These are phyloP conservation scores for Irpex sp. DNA, from an alignment of 1,284 basidiomycete genomes.

Conservation along the genomic window DNA sequence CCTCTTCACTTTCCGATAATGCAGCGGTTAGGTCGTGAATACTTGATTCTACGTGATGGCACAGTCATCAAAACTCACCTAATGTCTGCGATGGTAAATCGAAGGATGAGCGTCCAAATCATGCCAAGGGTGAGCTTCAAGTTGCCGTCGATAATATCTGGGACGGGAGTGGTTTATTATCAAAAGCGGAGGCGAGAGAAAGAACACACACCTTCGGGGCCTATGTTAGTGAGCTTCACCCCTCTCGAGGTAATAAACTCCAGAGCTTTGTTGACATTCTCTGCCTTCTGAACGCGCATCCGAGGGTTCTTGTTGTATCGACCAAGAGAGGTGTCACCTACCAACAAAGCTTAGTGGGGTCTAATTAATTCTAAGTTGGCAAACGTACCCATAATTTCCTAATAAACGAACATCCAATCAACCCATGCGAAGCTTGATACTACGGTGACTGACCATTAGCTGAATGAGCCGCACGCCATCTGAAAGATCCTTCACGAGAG, in stretches of 20 bases:
- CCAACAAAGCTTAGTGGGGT: conserved; percentile 1
- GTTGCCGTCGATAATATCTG: conserved; percentile 98
- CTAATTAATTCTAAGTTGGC: no score
- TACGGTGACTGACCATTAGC: conserved; percentile 63
- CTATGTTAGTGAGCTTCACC: conserved; percentile 96
- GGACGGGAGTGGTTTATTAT: neutral
- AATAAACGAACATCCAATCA: conserved; percentile 4
- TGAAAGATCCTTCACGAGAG: conserved; percentile 86
- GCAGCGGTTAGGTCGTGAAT: conserved; percentile 9
- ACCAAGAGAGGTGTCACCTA: conserved; percentile 87
- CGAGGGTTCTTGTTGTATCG: conserved; percentile 87
- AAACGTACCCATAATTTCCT: conserved; percentile 88
- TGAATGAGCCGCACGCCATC: conserved; percentile 95
- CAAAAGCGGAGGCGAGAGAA: neutral
- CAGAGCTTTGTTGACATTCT: conserved; percentile 96
- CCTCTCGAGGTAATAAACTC: conserved; percentile 95
- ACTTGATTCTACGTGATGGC: neutral
- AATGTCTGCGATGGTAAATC: conserved; percentile 98
- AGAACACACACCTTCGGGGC: conserved; percentile 71
- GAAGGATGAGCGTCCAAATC: conserved; percentile 97
- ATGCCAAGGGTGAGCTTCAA: conserved; percentile 96
- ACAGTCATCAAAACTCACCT: conserved; percentile 51
- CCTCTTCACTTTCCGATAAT: conserved; percentile 75
- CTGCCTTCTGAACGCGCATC: conserved; percentile 95
- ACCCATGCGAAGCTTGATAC: neutral